phyloP scores from a whole-genome alignment of 2,329 filamentous ascomycete species.

The Cercospora sp. region DNA sequence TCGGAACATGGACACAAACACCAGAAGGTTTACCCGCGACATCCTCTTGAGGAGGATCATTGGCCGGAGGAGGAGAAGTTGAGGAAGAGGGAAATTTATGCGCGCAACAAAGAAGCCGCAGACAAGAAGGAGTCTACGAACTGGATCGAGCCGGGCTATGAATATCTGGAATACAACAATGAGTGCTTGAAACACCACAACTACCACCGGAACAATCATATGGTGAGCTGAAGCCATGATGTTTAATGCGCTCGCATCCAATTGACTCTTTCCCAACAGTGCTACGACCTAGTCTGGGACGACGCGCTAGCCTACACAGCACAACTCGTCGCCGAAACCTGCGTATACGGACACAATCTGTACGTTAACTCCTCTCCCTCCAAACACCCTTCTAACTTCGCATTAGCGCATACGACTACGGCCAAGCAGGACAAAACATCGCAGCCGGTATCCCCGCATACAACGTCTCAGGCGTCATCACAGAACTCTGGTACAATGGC shows the following conservation, averaged over 20 bases:
- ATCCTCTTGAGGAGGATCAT: conserved; percentile 7
- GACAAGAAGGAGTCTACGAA: neutral
- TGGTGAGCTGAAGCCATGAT: neutral
- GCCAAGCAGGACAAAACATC: conserved; percentile 76
- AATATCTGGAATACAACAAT: conserved; percentile 34
- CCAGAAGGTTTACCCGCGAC: neutral
- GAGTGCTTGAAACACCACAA: conserved; percentile 74
- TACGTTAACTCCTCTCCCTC: conserved; percentile 47
- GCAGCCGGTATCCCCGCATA: conserved; percentile 61
- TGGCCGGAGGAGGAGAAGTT: neutral
- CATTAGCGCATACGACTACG: conserved; percentile 47
- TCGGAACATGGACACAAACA: neutral
- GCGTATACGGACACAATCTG: conserved; percentile 74
- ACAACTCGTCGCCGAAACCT: conserved; percentile 60
- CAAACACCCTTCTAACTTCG: conserved; percentile 50
- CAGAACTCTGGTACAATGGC: conserved; percentile 84
- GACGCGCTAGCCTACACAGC: conserved; percentile 64
- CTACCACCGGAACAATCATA: conserved; percentile 75
- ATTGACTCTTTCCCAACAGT: conserved; percentile 58
- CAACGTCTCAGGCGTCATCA: conserved; percentile 67
- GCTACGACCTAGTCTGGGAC: conserved; percentile 56
- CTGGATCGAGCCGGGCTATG: conserved; percentile 8
- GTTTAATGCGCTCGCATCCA: neutral
- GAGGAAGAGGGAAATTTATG: conserved; percentile 4
- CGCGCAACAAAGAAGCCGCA: conserved; percentile 7